These are phyloP conservation scores for Mycosarcoma mackinlayi DNA, from an alignment of 1,284 basidiomycete genomes.

Conservation along the genomic window DNA sequence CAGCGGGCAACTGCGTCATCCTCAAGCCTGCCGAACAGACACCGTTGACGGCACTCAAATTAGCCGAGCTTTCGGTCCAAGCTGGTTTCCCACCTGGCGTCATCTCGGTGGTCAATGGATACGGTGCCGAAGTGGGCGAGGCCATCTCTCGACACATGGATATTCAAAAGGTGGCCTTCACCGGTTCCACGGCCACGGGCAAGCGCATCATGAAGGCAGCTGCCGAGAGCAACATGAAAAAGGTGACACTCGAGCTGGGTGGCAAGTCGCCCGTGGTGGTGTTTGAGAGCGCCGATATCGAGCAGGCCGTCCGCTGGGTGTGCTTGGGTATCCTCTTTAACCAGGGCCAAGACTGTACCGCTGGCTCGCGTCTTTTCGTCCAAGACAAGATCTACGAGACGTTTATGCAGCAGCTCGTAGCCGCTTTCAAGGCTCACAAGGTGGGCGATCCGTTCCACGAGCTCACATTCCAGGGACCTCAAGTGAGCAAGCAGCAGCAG, in stretches of 20 bases:
- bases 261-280: slow-evolving; percentile 86
- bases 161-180: slow-evolving; percentile 74
- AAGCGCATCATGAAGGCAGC: slow-evolving; percentile 80
- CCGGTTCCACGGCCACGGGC: slow-evolving; percentile 77
- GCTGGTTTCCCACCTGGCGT: slow-evolving; percentile 83
- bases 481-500: slow-evolving; percentile 80
- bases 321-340: slow-evolving; percentile 84
- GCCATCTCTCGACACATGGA: slow-evolving; percentile 73
- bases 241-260: slow-evolving; percentile 80
- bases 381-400: slow-evolving; percentile 75
- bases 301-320: slow-evolving; percentile 71
- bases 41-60: slow-evolving; percentile 75
- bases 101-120: slow-evolving; percentile 80
- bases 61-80: slow-evolving; percentile 79
- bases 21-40: slow-evolving; percentile 78
- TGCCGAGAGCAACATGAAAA: slow-evolving; percentile 85
- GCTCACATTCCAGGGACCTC: slow-evolving; percentile 84
- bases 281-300: slow-evolving; percentile 73
- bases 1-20: slow-evolving; percentile 70
- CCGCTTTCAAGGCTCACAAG: slow-evolving; percentile 70
- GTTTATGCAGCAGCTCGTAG: slow-evolving; percentile 75
- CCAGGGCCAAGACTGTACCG: slow-evolving; percentile 73
- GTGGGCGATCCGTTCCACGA: slow-evolving; percentile 79
- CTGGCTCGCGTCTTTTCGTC: slow-evolving; percentile 80
- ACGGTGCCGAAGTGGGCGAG: slow-evolving; percentile 84